These are phyloP conservation scores for Boletus smithii DNA, from an alignment of 1,284 basidiomycete genomes.

Conservation along the genomic window DNA sequence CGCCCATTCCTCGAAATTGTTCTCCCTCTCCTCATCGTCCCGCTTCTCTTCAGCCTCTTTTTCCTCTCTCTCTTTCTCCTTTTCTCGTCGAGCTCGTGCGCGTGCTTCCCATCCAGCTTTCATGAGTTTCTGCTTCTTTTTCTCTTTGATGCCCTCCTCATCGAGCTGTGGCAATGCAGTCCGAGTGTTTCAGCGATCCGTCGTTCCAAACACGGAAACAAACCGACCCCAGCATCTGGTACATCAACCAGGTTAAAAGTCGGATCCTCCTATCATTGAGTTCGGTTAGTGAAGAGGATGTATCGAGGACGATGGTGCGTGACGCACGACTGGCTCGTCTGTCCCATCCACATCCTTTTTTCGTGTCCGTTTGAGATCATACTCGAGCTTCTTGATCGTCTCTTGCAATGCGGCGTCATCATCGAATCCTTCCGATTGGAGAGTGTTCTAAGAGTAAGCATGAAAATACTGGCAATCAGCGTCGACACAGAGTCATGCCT, in stretches of 20 bases:
- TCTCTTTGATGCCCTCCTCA: conserved; percentile 93
- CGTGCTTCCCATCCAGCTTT: conserved; percentile 96
- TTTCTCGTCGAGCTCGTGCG: conserved; percentile 81
- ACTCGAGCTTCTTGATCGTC: conserved; percentile 75
- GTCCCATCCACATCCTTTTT: conserved; percentile 71
- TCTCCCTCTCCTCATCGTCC: conserved; percentile 78
- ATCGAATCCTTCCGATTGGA: conserved; percentile 76
- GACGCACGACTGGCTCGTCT: conserved; percentile 50
- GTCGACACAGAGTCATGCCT: no score
- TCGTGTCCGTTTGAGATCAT: conserved; percentile 60
- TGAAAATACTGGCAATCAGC: background rate
- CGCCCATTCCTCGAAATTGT: conserved; percentile 73
- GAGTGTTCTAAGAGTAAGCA: conserved; percentile 58
- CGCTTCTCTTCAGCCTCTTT: conserved; percentile 67
- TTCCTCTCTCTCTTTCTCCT: conserved; percentile 79
- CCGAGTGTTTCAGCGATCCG: conserved; percentile 19
- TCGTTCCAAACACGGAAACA: background rate
- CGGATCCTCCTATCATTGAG: conserved; percentile 63
- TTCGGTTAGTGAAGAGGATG: background rate
- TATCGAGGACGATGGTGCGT: conserved; percentile 4
- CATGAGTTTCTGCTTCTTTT: conserved; percentile 88
- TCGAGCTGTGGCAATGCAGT: conserved; percentile 80
- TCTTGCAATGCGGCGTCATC: conserved; percentile 64
- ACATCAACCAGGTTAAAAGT: conserved; percentile 88
- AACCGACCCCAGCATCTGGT: conserved; percentile 78